Evolutionary conservation across 306 rosid species (phyloP), one percentile per base, ranked within the genome.

Genomic region (Spatholobus suberectus): DNA sequence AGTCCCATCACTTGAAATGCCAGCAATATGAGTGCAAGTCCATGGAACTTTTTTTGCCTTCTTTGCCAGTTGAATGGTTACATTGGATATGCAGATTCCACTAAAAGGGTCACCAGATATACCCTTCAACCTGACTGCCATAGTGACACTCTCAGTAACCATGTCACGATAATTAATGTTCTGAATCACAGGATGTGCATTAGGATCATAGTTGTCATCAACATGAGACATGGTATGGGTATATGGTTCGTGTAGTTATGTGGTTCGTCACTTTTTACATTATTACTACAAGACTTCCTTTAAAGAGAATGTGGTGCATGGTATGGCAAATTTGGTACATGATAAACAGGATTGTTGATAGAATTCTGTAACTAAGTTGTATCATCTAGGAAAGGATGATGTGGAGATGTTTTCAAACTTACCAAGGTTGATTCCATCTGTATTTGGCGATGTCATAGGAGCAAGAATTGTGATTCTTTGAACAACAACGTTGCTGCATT

Each of bases 341-440:
- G 26, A 52, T 52, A n/a, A 0, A 0, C 67, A 13, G n/a, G 67
- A 59, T 59, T 26, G 13, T 26, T 59, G 18, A 59, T 59, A 27
- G 68, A 63, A 63, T 34, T 29, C 5, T 29, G 20, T 58, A 29
- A 62, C 41, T 27, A 14, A 54, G 17, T 13, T 63, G 10, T 13
- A 73, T 8, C 43, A 35, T 54, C 62, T 61, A 21, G 8, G 17
- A 61, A 4, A 57, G 24, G 6, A 51, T n/a, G n/a, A n/a, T 52
- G 14, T 72, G 61, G 20, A 63, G 26, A 24, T 75, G 9, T 74
- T 66, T 15, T 52, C 67, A 63, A 63, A 77, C 87, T 76, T 82
- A 92, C 94, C 97, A 12, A 94, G 97, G 85, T 92, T 90, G 85
- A 92, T 90, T 41, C 97, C 94, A 72, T 90, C 94, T 44, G 97